These are phyloP conservation scores for Suhomyces bribrorum DNA, from an alignment of 1,139 yeast genomes.

Conservation along the genomic window DNA sequence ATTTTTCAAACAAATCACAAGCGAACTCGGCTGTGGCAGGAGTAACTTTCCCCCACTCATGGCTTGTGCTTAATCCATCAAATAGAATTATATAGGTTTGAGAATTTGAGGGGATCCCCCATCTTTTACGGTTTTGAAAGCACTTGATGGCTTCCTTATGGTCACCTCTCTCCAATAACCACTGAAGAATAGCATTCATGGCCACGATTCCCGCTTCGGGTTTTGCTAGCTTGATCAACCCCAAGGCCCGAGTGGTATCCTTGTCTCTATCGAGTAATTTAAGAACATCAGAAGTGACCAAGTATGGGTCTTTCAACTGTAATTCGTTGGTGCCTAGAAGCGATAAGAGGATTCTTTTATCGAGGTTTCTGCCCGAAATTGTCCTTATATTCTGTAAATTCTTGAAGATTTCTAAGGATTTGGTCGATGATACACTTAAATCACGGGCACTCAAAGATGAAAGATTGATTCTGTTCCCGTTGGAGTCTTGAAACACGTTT, in stretches of 20 bases:
- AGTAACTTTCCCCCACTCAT: conserved; percentile 37
- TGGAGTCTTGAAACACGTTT: conserved; percentile 19
- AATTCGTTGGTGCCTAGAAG: conserved; percentile 59
- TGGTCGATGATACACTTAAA: conserved; percentile 23
- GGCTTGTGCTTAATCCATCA: conserved; percentile 52
- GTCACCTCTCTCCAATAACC: conserved; percentile 44
- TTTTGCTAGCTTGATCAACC: conserved; percentile 51
- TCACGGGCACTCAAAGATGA: conserved; percentile 23
- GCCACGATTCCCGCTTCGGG: conserved; percentile 55
- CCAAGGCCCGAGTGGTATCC: conserved; percentile 51
- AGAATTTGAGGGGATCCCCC: conserved; percentile 56
- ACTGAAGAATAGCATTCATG: conserved; percentile 58
- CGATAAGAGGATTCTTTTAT: conserved; percentile 47
- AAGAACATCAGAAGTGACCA: conserved; percentile 54
- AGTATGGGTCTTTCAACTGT: conserved; percentile 56
- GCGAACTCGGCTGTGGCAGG: conserved; percentile 24
- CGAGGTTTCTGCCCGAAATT: conserved; percentile 30
- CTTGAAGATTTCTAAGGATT: conserved; percentile 30
- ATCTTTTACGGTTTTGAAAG: conserved; percentile 56
- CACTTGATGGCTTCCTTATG: conserved; percentile 48
- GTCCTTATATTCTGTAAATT: conserved; percentile 30
- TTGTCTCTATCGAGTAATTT: conserved; percentile 52
- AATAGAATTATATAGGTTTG: conserved; percentile 59
- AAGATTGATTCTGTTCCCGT: conserved; percentile 23
- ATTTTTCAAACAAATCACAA: conserved; percentile 26